Conservation (phyloP, 805 yeast species). For the Candida bentonensis region DNA sequence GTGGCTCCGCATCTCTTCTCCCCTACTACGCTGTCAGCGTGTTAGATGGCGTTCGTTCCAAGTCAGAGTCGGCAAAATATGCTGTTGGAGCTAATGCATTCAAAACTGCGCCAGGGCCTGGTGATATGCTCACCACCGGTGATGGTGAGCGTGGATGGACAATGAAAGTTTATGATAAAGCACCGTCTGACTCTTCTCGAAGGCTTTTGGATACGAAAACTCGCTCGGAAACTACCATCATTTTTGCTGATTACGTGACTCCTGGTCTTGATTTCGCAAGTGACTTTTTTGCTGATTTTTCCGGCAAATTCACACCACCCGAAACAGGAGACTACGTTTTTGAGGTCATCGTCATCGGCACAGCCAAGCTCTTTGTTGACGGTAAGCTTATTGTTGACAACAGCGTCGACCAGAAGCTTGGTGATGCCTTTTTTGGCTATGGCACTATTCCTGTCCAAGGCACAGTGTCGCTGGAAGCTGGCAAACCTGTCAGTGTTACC, state of each 20-base stretch:
- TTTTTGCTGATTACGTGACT: slow-evolving; percentile 5
- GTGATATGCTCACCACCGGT: slow-evolving; percentile 5
- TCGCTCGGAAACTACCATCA: not conserved
- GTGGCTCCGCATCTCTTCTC: slow-evolving; percentile 44
- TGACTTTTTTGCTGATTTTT: slow-evolving; percentile 29
- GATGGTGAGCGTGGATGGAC: not conserved
- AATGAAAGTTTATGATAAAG: not conserved
- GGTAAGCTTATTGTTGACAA: slow-evolving; percentile 39
- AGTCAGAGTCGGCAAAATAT: slow-evolving; percentile 4
- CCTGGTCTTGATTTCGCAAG: not conserved
- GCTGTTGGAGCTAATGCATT: slow-evolving; percentile 20
- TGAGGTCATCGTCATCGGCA: slow-evolving; percentile 37
- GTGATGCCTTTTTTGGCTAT: slow-evolving; percentile 34
- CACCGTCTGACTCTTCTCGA: not conserved
- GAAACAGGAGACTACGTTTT: slow-evolving; percentile 33
- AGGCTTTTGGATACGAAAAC: not conserved
- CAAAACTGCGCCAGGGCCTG: slow-evolving; percentile 24
- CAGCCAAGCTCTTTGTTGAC: slow-evolving; percentile 38
- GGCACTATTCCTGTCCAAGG: slow-evolving; percentile 41
- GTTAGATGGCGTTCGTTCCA: slow-evolving; percentile 5
- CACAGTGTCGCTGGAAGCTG: slow-evolving; percentile 27
- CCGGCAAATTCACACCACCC: slow-evolving; percentile 30
- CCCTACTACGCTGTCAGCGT: slow-evolving; percentile 32
- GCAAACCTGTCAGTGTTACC: slow-evolving; percentile 30
- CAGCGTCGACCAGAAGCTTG: slow-evolving; percentile 33